A percentile compares a stretch with the other conserved stretches of the same genome.
phyloP scores from a whole-genome alignment of 306 rosid species.

The Cicer arietinum region DNA sequence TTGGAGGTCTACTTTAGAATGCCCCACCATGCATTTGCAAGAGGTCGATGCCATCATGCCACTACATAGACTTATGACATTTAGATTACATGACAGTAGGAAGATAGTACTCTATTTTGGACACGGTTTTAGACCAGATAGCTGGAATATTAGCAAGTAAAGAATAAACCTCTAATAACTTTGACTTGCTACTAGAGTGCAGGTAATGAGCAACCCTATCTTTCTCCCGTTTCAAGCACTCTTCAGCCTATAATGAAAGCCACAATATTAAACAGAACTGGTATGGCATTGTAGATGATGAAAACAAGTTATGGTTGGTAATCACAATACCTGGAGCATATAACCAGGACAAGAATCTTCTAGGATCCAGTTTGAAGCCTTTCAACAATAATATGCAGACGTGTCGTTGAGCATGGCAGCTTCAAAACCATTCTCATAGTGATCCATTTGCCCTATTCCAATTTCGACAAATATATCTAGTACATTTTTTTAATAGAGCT shows the following conservation, averaged over 20 bases:
- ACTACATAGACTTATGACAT: background rate
- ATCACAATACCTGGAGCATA: conserved; percentile 64
- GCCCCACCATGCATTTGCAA: background rate
- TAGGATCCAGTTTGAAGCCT: conserved; percentile 87
- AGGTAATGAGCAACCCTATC: conserved; percentile 68
- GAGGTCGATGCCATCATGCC: background rate
- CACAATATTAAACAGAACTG: conserved; percentile 24
- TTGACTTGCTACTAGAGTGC: conserved; percentile 64
- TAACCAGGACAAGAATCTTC: conserved; percentile 91
- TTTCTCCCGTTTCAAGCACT: conserved; percentile 68
- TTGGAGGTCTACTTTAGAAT: background rate
- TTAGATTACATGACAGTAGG: too few species aligned
- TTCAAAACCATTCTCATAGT: conserved; percentile 81
- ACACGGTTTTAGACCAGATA: conserved; percentile 35
- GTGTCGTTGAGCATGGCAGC: conserved; percentile 72
- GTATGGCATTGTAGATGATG: conserved; percentile 9
- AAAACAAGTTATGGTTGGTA: conserved; percentile 17
- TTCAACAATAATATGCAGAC: conserved; percentile 81
- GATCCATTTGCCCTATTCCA: conserved; percentile 93
- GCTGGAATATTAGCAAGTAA: conserved; percentile 16
- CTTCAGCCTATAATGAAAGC: conserved; percentile 56
- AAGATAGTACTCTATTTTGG: conserved; percentile 29
- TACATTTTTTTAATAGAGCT: conserved; percentile 79
- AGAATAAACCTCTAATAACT: conserved; percentile 60
- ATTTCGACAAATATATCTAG: conserved; percentile 90